phyloP scores from a whole-genome alignment of 805 yeast species.

The Ogataea naganishii region DNA sequence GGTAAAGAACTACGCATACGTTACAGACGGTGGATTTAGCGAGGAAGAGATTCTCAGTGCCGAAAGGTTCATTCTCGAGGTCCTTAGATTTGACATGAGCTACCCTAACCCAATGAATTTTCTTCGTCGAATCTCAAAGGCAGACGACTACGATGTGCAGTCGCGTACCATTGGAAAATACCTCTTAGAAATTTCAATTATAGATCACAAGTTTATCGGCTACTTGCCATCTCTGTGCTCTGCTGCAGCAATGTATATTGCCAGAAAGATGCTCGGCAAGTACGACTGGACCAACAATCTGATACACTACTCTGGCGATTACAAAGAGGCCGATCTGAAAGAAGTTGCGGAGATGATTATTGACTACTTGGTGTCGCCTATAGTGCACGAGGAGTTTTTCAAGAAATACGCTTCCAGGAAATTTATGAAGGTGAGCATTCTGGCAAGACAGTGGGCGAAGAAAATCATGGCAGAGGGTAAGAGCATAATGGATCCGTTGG shows the following conservation, averaged over 20 bases:
- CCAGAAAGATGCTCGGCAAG: slow-evolving; percentile 63
- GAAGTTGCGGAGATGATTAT: slow-evolving; percentile 68
- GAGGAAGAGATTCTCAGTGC: slow-evolving; percentile 78
- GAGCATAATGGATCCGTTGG: slow-evolving; percentile 30
- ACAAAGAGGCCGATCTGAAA: slow-evolving; percentile 60
- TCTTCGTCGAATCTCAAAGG: slow-evolving; percentile 78
- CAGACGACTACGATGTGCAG: slow-evolving; percentile 81
- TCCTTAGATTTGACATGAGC: slow-evolving; percentile 64
- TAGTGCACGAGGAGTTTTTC: slow-evolving; percentile 86
- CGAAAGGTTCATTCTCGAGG: slow-evolving; percentile 69
- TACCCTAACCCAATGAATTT: slow-evolving; percentile 90
- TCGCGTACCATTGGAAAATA: slow-evolving; percentile 82
- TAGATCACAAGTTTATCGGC: slow-evolving; percentile 70
- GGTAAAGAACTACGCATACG: slow-evolving; percentile 75
- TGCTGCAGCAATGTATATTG: slow-evolving; percentile 83
- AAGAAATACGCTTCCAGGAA: slow-evolving; percentile 86
- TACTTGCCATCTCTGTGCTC: slow-evolving; percentile 69
- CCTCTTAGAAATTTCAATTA: slow-evolving; percentile 65
- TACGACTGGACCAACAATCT: slow-evolving; percentile 77
- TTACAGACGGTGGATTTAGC: slow-evolving; percentile 78
- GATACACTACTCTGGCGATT: slow-evolving; percentile 88
- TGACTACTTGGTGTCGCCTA: slow-evolving; percentile 71
- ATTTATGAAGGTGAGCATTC: slow-evolving; percentile 76
- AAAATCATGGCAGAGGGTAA: slow-evolving; percentile 40
- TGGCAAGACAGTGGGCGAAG: slow-evolving; percentile 80